Base-by-base conservation (phyloP, 1,284 basidiomycete species). In the Hortiboletus rubellus region DNA sequence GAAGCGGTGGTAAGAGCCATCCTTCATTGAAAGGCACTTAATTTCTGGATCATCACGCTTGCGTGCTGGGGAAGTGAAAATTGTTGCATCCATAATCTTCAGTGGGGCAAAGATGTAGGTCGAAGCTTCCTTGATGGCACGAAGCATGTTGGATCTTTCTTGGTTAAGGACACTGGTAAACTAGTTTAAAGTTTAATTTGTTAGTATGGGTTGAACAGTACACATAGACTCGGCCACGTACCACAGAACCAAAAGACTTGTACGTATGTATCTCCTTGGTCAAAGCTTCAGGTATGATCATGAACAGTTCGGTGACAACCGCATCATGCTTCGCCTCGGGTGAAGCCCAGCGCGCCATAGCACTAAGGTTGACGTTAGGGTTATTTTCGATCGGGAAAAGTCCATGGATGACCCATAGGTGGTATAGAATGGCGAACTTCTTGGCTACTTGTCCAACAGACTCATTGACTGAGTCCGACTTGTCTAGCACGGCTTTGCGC, bases 101-200 rank as follows among this genome's bases (percentile, higher is more conserved):
- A 58, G 27, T 5, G 33, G 38, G 44, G 49, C 41, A n/a, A 58
- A 58, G 7, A 58, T 7, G 8, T 47, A 40, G 9, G 48, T 4
- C 0, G 37, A 24, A 5, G 41, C 34, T 40, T 59, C 50, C 53
- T 55, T 59, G 22, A 59, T 14, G 5, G n/a, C 46, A 10, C 1
- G 34, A 9, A 59, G 54, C 18, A 59, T 56, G 7, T 59, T 56
- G 10, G 54, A 56, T 18, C 46, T 34, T 14, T 59, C 49, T 10
- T 50, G 44, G 33, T 56, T 55, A 1, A 56, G 34, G 7, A 10
- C 11, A 2, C 22, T 44, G 4, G 50, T 22, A 15, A 59, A 59
- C 54, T 27, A 27, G 27, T 27, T 27, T 27, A 27, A 27, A 27
- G 27, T 27, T 27, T 27, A 27, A 27, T 27, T 27, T 27, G 27